phyloP scores from a whole-genome alignment of 345 rosid species.

The Eucalyptus cladocalyx region DNA sequence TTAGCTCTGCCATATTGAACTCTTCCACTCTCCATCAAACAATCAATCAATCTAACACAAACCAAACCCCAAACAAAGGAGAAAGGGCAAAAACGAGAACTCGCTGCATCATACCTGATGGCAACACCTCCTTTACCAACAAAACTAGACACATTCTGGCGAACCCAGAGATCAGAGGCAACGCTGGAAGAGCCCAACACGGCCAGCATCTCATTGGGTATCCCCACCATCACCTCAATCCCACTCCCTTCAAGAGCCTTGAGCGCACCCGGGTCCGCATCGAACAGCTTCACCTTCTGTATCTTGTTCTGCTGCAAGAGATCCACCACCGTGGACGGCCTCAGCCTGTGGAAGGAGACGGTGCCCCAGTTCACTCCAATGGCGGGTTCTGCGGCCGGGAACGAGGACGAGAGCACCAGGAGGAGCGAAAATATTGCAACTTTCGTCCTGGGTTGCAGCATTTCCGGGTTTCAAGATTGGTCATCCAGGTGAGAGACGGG shows the following conservation, averaged over 20 bases:
- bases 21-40: not conserved
- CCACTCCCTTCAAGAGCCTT: slow-evolving; percentile 62
- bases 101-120: slow-evolving; percentile 38
- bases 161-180: slow-evolving; percentile 69
- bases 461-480: not conserved
- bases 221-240: slow-evolving; percentile 82
- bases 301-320: slow-evolving; percentile 71
- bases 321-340: slow-evolving; percentile 90
- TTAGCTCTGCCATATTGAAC: not conserved
- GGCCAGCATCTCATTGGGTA: slow-evolving; percentile 75
- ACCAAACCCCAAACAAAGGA: not conserved
- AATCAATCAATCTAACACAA: not conserved
- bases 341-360: slow-evolving; percentile 45
- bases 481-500: not conserved
- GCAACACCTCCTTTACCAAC: slow-evolving; percentile 70
- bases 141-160: slow-evolving; percentile 68
- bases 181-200: slow-evolving; percentile 34
- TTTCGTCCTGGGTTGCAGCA: slow-evolving; percentile 4
- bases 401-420: not conserved
- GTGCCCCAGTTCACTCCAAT: slow-evolving; percentile 98
- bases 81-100: not conserved
- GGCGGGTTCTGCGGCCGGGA: slow-evolving; percentile 34
- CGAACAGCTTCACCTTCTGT: slow-evolving; percentile 78
- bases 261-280: slow-evolving; percentile 55
- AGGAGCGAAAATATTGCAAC: not conserved